Base-by-base conservation (phyloP, 352 stramenopile species). In the Globisporangium recalcitrans region DNA sequence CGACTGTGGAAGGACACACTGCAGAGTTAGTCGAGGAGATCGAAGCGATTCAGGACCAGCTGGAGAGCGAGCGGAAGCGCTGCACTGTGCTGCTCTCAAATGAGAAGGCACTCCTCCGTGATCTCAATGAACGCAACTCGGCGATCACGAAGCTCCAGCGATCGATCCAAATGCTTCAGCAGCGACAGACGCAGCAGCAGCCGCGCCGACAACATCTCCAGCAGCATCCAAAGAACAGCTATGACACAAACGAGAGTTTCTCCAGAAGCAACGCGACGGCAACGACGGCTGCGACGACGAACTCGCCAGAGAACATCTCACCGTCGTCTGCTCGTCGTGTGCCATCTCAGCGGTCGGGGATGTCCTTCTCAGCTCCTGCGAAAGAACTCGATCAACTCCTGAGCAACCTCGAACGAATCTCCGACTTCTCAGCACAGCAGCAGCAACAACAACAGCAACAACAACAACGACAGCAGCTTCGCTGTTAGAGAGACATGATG, bases 311-410 rank as follows among this genome's bases (percentile, higher is more conserved):
- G 7, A 26, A 21, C 21, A 7, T 38, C 13, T 53, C 64, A 55
- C 44, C 56, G 38, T 21, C 52, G 36, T 46, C 65, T 57, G 38
- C 44, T 47, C 32, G 38, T n/a, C 54, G 32, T 29, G 65, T 62
- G 51, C 55, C 58, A 34, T 9, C 38, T 46, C 46, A 44, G 31
- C 56, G 67, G 40, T 54, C n/a, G 16, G 61, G 54, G 24, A 38
- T 46, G 22, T 22, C 62, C 21, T 26, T 26, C 29, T 64, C 57
- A 0, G 63, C 72, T n/a, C 72, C 78, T 9, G 63, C 71, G 5
- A 77, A 79, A 54, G 81, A 90, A 58, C 74, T 90, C 44, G 77
- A 88, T 34, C 71, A 82, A 31, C 61, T 90, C n/a, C 67, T 90
- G 57, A 77, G 69, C 55, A 88, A 85, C 51, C 65, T 90, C 51